phyloP scores from a whole-genome alignment of 108 stramenopile genomes.

The Poteriospumella lacustris region DNA sequence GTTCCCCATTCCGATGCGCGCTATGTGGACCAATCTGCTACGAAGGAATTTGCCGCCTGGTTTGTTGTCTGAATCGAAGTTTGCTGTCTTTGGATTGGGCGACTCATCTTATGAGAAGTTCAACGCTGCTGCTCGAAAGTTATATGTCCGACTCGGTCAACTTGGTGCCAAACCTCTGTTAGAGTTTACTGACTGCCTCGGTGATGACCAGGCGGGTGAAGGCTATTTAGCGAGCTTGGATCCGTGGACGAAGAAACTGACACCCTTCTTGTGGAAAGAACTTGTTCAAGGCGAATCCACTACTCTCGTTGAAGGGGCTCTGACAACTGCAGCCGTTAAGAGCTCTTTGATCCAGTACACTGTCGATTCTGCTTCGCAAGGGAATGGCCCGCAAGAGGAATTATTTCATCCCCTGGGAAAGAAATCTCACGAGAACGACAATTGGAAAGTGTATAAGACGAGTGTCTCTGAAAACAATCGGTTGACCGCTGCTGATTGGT shows the following conservation, averaged over 20 bases:
- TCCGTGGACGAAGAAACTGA: background rate
- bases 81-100: conserved; percentile 25
- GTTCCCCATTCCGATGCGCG: background rate
- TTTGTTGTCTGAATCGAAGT: background rate
- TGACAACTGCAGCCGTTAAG: background rate
- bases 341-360: no score
- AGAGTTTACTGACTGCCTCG: background rate
- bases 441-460: no score
- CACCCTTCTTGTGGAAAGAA: background rate
- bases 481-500: conserved; percentile 35
- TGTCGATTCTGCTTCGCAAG: no score
- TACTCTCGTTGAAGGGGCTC: background rate
- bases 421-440: no score
- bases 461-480: conserved; percentile 34
- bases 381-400: no score
- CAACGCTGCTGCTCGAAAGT: conserved; percentile 15
- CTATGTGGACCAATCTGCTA: conserved; percentile 1
- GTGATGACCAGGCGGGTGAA: conserved; percentile 11
- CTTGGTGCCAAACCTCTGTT: background rate
- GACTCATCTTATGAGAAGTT: conserved; percentile 4
- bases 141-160: background rate
- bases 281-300: background rate
- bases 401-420: no score
- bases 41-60: background rate
- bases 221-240: background rate